phyloP scores from a whole-genome alignment of 75 land plant genomes.

The Cryptomeria japonica region DNA sequence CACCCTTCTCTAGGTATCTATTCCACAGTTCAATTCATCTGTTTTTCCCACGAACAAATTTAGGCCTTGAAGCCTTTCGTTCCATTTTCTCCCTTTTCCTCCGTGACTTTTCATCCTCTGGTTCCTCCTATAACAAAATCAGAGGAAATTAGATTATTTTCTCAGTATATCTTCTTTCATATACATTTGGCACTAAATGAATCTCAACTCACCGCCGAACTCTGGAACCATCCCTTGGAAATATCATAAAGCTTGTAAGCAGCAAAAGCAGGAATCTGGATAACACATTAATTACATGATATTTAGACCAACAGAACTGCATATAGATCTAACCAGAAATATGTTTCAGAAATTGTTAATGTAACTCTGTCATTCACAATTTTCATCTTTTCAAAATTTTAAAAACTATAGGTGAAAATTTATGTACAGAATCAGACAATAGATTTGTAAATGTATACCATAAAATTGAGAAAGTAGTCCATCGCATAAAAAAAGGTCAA shows the following conservation, averaged over 20 bases:
- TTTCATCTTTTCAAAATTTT: background rate
- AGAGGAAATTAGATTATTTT: background rate
- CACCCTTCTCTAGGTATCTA: background rate
- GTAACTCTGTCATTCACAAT: background rate
- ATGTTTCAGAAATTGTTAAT: background rate
- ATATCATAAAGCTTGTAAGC: constrained; percentile 48
- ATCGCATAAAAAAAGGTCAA: background rate
- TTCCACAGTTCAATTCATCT: constrained; percentile 15
- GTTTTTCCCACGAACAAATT: constrained; percentile 35
- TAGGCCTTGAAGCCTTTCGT: constrained; percentile 56
- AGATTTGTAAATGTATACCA: background rate
- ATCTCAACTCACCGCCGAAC: constrained; percentile 53
- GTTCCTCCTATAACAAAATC: constrained; percentile 35
- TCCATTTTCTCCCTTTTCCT: constrained; percentile 83
- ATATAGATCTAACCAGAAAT: background rate
- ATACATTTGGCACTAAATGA: background rate
- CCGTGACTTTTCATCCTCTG: constrained; percentile 78
- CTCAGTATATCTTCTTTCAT: background rate
- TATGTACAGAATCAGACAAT: background rate
- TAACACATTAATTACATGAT: background rate
- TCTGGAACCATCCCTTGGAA: constrained; percentile 41
- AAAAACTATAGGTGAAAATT: background rate
- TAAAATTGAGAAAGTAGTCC: background rate
- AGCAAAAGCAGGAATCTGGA: constrained; percentile 74
- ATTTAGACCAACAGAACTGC: constrained; percentile 4